Evolutionary conservation across 2,329 filamentous ascomycete species (phyloP).

Genomic region (Claviceps pazoutovae): DNA sequence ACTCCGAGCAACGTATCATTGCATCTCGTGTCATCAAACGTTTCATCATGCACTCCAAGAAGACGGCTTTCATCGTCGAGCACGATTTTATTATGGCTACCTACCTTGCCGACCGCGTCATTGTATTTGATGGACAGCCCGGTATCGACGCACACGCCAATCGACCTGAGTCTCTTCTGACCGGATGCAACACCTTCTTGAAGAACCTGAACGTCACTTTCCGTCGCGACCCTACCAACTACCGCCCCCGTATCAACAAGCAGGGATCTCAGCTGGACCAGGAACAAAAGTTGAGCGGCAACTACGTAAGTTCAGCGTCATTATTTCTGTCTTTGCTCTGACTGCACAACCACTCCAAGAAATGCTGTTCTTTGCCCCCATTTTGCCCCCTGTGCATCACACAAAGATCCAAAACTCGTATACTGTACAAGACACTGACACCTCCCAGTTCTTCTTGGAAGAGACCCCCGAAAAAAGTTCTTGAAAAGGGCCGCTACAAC

Average conservation of each 20-base stretch:
- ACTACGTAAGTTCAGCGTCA: conserved; percentile 55
- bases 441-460: conserved; percentile 77
- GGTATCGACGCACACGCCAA: conserved; percentile 82
- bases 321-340: neutral
- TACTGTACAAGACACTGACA: neutral
- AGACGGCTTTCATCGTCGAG: conserved; percentile 97
- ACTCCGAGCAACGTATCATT: conserved; percentile 98
- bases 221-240: conserved; percentile 93
- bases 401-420: neutral
- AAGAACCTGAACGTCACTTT: conserved; percentile 97
- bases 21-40: conserved; percentile 96
- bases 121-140: conserved; percentile 93
- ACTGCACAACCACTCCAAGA: neutral
- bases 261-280: conserved; percentile 88
- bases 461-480: conserved; percentile 45
- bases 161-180: conserved; percentile 78
- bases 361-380: neutral
- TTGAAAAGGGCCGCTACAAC: conserved; percentile 39
- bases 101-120: conserved; percentile 76
- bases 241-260: conserved; percentile 97
- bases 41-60: conserved; percentile 99
- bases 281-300: conserved; percentile 86
- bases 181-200: conserved; percentile 91
- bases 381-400: neutral
- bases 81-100: conserved; percentile 98